phyloP scores from a whole-genome alignment of 495 filamentous ascomycete genomes.

The Podospora comata region DNA sequence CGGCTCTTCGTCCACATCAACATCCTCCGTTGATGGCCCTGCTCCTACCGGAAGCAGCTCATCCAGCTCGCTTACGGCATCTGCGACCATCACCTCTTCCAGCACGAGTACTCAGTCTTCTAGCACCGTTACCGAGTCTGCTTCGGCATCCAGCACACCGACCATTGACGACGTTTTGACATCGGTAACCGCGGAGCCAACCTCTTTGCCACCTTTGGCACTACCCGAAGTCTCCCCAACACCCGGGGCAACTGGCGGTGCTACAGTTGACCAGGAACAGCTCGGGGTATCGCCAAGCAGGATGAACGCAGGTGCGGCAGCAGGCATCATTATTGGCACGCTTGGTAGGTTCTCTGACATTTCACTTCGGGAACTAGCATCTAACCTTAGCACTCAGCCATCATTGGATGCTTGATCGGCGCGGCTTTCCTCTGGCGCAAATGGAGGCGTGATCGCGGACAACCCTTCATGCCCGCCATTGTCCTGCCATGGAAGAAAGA shows the following conservation, averaged over 20 bases:
- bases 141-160: neutral
- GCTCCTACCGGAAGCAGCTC: neutral
- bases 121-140: neutral
- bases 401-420: conserved; percentile 18
- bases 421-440: conserved; percentile 21
- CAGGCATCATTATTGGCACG: conserved; percentile 24
- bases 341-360: conserved; percentile 15
- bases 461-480: conserved; percentile 19
- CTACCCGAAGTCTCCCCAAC: conserved; percentile 3
- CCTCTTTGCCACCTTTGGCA: neutral
- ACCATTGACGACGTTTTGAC: neutral
- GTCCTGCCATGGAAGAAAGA: neutral
- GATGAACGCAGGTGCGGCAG: conserved; percentile 12
- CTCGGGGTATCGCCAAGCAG: neutral
- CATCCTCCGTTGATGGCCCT: neutral
- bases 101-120: neutral
- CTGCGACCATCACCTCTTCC: conserved; percentile 2
- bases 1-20: neutral
- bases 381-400: conserved; percentile 7
- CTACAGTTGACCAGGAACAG: neutral
- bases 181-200: neutral
- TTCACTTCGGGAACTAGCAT: neutral
- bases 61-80: neutral
- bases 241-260: conserved; percentile 2
- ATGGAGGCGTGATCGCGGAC: conserved; percentile 15